Evolutionary conservation across 139 green algal species (phyloP).

Genomic region (Tetratostichococcus sp.): DNA sequence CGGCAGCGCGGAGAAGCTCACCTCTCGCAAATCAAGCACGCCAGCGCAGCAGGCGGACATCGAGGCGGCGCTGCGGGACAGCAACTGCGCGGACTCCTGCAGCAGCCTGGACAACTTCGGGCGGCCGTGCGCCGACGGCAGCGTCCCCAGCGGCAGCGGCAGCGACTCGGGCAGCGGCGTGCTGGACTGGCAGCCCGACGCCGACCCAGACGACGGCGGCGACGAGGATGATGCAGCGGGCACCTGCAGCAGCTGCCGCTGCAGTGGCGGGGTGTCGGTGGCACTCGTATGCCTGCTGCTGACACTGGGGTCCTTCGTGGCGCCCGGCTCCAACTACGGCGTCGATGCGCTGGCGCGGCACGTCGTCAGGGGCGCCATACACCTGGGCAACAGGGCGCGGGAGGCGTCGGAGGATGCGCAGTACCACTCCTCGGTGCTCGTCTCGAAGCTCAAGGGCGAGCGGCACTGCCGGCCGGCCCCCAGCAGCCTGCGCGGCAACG

Average conservation of each 20-base stretch:
- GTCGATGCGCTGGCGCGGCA: background rate
- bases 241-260: background rate
- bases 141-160: too few relatives aligned
- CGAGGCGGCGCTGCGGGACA: background rate
- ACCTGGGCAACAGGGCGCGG: background rate
- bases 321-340: background rate
- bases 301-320: background rate
- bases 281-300: background rate
- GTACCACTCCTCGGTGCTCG: background rate
- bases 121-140: background rate
- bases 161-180: background rate
- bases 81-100: background rate
- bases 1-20: background rate
- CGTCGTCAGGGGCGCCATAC: background rate
- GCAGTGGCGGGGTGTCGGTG: background rate
- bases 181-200: background rate
- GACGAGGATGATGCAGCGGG: too few relatives aligned
- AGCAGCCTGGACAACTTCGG: background rate
- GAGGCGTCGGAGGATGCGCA: background rate
- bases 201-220: background rate
- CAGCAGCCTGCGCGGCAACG: background rate
- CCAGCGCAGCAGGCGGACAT: background rate
- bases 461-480: background rate
- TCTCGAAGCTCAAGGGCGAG: background rate
- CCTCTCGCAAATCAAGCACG: too few relatives aligned